A percentile compares a stretch with the other conserved stretches of the same genome.
Evolutionary conservation across 306 rosid species (phyloP).

Genomic region (Pterocarpus macrocarpus): DNA sequence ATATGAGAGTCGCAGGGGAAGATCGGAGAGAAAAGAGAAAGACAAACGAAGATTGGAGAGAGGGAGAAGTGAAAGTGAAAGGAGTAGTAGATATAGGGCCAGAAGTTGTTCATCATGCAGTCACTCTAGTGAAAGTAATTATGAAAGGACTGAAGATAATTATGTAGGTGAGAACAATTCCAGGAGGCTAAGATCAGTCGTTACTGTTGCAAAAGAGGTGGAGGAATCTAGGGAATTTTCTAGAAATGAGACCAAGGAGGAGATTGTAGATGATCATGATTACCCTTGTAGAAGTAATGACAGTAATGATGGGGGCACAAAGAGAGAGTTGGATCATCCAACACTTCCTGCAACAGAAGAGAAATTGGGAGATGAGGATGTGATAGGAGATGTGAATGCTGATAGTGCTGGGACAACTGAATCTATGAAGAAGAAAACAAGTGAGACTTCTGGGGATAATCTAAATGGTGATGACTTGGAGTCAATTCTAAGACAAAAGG

Average conservation of each 20-base stretch:
- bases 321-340: slow-evolving; percentile 58
- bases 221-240: slow-evolving; percentile 50
- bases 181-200: slow-evolving; percentile 73
- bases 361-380: slow-evolving; percentile 52
- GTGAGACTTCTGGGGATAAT: slow-evolving; percentile 52
- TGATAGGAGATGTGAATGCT: slow-evolving; percentile 46
- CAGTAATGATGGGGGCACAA: slow-evolving; percentile 65
- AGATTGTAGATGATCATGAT: slow-evolving; percentile 68
- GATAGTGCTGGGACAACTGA: slow-evolving; percentile 48
- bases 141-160: slow-evolving; percentile 53
- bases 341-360: slow-evolving; percentile 49
- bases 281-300: slow-evolving; percentile 78
- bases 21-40: slow-evolving; percentile 58
- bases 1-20: slow-evolving; percentile 51
- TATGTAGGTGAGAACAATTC: slow-evolving; percentile 49
- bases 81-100: slow-evolving; percentile 63
- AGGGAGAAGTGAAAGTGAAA: slow-evolving; percentile 54
- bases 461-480: slow-evolving; percentile 66
- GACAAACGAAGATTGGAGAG: slow-evolving; percentile 48
- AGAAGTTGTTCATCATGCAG: slow-evolving; percentile 65
- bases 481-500: slow-evolving; percentile 76
- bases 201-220: slow-evolving; percentile 56
- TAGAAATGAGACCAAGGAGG: slow-evolving; percentile 66
- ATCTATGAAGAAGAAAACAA: slow-evolving; percentile 49
- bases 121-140: slow-evolving; percentile 48